Evolutionary conservation across 163 green algal genomes (phyloP).

Genomic region (Volvox carteri): DNA sequence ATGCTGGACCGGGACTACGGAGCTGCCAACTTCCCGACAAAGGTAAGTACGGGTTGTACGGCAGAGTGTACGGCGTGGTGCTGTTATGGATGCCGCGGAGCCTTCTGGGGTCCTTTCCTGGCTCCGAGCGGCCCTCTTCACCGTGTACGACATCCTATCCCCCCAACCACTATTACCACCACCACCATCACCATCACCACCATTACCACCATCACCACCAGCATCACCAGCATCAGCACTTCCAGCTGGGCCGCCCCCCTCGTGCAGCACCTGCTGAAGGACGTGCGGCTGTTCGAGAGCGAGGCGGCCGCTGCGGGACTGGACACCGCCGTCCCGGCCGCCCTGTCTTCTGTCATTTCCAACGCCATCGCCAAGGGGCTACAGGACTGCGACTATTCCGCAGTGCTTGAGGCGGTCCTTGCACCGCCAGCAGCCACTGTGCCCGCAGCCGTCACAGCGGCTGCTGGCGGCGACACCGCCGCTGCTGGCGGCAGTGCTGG

Average conservation of each 20-base stretch:
- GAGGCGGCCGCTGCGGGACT: constrained; percentile 40
- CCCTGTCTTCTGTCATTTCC: not conserved
- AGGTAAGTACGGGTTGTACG: constrained; percentile 23
- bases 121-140: too few species aligned
- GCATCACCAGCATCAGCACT: too few species aligned
- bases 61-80: too few species aligned
- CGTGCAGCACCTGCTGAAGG: constrained; percentile 53
- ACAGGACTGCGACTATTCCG: constrained; percentile 37
- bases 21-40: constrained; percentile 50
- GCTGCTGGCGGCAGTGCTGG: not conserved
- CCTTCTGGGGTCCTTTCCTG: too few species aligned
- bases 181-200: too few species aligned
- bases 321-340: constrained; percentile 39
- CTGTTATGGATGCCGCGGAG: too few species aligned
- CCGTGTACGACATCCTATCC: too few species aligned
- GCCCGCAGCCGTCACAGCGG: too few species aligned
- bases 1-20: constrained; percentile 56
- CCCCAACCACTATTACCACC: too few species aligned
- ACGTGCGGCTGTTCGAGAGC: constrained; percentile 48
- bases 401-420: constrained; percentile 32
- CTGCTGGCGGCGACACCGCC: not conserved
- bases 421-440: not conserved
- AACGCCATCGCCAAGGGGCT: constrained; percentile 25
- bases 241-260: too few species aligned
- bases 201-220: too few species aligned